Conservation (phyloP, 1,139 yeast genomes). For the Protomyces gravidus region DNA sequence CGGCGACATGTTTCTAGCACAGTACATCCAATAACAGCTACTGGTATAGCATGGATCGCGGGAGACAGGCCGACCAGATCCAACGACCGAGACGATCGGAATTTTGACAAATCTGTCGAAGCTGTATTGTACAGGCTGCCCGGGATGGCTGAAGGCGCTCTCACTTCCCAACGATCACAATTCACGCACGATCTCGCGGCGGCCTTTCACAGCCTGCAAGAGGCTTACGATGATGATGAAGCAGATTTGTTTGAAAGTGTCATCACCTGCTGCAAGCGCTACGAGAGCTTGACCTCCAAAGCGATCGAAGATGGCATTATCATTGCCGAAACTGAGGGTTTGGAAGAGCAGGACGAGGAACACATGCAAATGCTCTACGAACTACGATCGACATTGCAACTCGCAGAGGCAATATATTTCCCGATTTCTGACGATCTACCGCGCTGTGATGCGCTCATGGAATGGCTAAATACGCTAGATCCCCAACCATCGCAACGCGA, state of each 20-base stretch:
- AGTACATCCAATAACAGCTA: conserved; percentile 43
- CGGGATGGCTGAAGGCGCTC: conserved; percentile 41
- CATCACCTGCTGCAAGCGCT: conserved; percentile 2
- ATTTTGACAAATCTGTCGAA: conserved; percentile 20
- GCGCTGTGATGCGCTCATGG: conserved; percentile 29
- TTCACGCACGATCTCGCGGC: conserved; percentile 5
- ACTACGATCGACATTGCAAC: conserved; percentile 7
- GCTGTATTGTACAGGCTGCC: conserved; percentile 41
- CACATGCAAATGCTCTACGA: conserved; percentile 8
- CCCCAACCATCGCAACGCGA: conserved; percentile 36
- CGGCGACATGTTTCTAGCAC: conserved; percentile 45
- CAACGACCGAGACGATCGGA: no score
- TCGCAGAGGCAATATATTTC: conserved; percentile 28
- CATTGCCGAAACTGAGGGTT: conserved; percentile 12
- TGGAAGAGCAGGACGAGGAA: conserved; percentile 16
- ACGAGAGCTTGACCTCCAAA: neutral
- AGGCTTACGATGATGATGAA: neutral
- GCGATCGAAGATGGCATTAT: conserved; percentile 11
- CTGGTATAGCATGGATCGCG: conserved; percentile 44
- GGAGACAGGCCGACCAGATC: conserved; percentile 35
- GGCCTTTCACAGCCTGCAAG: conserved; percentile 1
- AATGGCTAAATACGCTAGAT: conserved; percentile 34
- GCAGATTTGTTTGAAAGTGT: conserved; percentile 5
- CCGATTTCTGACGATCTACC: conserved; percentile 11
- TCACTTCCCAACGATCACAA: conserved; percentile 39